Evolutionary conservation across 139 green algal species (phyloP).

Genomic region (Ulvella scutata): DNA sequence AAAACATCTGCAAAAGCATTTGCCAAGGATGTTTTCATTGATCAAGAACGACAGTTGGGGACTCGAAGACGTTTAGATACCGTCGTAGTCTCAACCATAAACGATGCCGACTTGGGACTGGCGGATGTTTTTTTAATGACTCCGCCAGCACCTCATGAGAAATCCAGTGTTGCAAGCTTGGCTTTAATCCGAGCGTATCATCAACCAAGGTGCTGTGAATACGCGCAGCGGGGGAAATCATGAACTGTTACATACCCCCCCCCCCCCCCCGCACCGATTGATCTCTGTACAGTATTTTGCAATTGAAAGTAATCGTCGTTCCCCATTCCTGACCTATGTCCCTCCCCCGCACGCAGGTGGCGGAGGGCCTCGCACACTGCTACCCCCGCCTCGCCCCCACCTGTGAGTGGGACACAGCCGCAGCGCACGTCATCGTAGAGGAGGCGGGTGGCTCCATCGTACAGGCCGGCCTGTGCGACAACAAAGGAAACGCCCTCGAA

Average conservation of each 20-base stretch:
- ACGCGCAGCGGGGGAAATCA: no score
- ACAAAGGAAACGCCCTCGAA: slow-evolving; percentile 50
- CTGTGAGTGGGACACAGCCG: slow-evolving; percentile 78
- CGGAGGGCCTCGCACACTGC: slow-evolving; percentile 6
- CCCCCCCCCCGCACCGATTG: not conserved
- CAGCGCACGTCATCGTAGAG: slow-evolving; percentile 63
- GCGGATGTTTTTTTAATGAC: slow-evolving; percentile 91
- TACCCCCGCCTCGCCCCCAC: slow-evolving; percentile 32
- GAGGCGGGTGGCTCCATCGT: slow-evolving; percentile 68
- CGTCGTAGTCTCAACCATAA: slow-evolving; percentile 99
- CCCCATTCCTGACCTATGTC: no score
- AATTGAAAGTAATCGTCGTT: no score
- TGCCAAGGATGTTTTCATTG: slow-evolving; percentile 99
- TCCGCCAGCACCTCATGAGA: slow-evolving; percentile 94
- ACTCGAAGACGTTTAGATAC: slow-evolving; percentile 99
- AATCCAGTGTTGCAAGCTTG: no score
- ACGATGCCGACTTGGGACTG: slow-evolving; percentile 98
- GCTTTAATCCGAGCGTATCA: no score
- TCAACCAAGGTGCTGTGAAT: no score
- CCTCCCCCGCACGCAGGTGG: not conserved
- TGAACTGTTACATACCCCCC: not conserved
- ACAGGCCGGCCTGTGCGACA: slow-evolving; percentile 51
- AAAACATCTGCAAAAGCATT: slow-evolving; percentile 98
- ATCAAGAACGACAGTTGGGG: slow-evolving; percentile 99
- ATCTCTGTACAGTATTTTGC: not conserved